Conservation (phyloP, 441 rosid species). For the Kokia cookei region DNA sequence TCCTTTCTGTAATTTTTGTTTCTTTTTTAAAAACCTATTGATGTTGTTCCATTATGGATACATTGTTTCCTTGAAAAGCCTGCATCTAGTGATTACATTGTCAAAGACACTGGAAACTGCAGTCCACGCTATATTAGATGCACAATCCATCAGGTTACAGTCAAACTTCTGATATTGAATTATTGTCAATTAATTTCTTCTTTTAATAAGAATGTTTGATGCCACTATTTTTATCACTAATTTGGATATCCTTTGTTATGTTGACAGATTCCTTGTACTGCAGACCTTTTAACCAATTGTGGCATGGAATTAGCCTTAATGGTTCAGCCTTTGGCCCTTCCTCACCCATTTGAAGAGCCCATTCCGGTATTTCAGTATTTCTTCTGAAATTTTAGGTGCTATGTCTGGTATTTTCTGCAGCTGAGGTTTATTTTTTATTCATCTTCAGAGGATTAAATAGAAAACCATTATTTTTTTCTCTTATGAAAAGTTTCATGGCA, state of each 20-base stretch:
- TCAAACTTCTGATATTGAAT: neutral
- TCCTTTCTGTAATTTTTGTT: neutral
- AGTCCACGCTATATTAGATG: slow-evolving; percentile 64
- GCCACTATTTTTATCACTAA: neutral
- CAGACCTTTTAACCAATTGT: slow-evolving; percentile 71
- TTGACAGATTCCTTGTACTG: slow-evolving; percentile 74
- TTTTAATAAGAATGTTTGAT: neutral
- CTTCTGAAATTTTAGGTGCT: neutral
- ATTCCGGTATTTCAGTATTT: slow-evolving; percentile 47
- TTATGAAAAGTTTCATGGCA: neutral
- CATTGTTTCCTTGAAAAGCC: slow-evolving; percentile 33
- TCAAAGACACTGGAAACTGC: slow-evolving; percentile 54
- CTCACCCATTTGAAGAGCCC: slow-evolving; percentile 87
- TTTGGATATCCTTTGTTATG: neutral
- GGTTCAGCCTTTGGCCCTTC: slow-evolving; percentile 84
- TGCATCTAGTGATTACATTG: slow-evolving; percentile 54
- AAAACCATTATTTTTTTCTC: neutral
- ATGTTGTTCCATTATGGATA: neutral
- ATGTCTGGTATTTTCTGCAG: neutral
- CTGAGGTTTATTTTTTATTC: neutral
- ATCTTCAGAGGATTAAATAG: neutral
- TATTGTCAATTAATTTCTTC: neutral
- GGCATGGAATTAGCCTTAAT: slow-evolving; percentile 78
- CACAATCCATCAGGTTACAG: slow-evolving; percentile 46
- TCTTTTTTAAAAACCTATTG: neutral